Percentiles rank a stretch among this genome's conserved stretches.
phyloP scores from a whole-genome alignment of 202 grass and related monocot genomes.

The Dendrocalamus latiflorus region DNA sequence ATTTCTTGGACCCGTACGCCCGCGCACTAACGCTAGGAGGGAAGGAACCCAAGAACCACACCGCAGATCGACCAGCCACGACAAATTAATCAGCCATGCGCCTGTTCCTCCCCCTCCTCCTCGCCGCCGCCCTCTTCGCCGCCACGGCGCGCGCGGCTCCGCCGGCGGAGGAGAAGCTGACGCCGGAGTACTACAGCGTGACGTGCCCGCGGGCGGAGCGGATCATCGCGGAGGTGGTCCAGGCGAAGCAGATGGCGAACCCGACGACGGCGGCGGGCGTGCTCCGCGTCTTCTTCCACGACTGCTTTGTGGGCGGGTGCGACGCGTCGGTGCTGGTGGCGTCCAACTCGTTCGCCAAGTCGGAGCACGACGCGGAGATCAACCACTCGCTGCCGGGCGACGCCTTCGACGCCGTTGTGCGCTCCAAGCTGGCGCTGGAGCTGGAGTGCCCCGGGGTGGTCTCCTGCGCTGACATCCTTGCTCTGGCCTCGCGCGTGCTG shows the following conservation, averaged over 20 bases:
- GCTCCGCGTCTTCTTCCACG: constrained; percentile 91
- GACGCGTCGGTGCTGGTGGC: constrained; percentile 71
- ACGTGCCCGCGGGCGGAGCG: constrained; percentile 60
- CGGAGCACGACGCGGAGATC: constrained; percentile 75
- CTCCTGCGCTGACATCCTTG: constrained; percentile 88
- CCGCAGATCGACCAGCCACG: not conserved
- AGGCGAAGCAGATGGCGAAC: constrained; percentile 64
- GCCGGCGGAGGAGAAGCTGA: constrained; percentile 34
- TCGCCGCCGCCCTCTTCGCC: not conserved
- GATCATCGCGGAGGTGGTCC: constrained; percentile 64
- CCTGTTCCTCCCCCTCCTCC: not conserved
- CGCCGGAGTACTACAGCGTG: constrained; percentile 53
- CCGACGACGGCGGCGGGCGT: constrained; percentile 63
- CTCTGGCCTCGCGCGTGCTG: constrained; percentile 64
- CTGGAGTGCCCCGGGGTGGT: constrained; percentile 90
- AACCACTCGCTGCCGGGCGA: constrained; percentile 86
- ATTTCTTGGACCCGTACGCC: constrained; percentile 32
- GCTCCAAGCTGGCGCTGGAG: constrained; percentile 78
- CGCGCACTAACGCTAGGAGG: constrained; percentile 20
- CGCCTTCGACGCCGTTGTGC: constrained; percentile 73
- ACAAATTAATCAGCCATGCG: constrained; percentile 16
- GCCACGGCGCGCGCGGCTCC: constrained; percentile 47
- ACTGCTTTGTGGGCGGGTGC: constrained; percentile 78
- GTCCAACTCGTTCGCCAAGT: constrained; percentile 59
- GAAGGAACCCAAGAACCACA: constrained; percentile 12